Base-by-base conservation (phyloP, 768 basidiomycete genomes). In the Megacollybia marginata region DNA sequence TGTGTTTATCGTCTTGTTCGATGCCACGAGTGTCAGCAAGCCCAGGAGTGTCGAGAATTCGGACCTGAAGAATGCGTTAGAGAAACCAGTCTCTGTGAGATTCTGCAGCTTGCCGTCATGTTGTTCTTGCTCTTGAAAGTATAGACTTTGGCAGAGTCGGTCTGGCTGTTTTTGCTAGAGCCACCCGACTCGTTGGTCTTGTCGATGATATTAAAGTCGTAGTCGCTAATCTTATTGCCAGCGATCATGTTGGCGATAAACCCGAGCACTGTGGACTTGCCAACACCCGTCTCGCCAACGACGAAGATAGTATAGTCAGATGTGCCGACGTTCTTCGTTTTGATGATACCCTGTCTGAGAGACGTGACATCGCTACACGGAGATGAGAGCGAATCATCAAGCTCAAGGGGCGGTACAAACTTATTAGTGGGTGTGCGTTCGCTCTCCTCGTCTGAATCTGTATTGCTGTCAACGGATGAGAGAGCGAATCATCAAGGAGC, bases 31-130 rank as follows among this genome's bases (percentile, higher is more conserved):
- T 64, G 46, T 65, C 63, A 7, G 55, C 57, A 18, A 65, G 55
- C 10, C 63, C 63, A 34, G 63, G 63, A 11, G 63, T 65, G 50
- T 65, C 63, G 15, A 64, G 57, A 48, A 64, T 52, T 23, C 48
- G 49, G 20, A 62, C 33, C 15, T 33, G 47, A n/a, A n/a, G n/a
- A n/a, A n/a, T n/a, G n/a, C n/a, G n/a, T n/a, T n/a, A n/a, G n/a
- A n/a, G n/a, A n/a, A n/a, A n/a, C n/a, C n/a, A n/a, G n/a, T n/a
- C n/a, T n/a, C n/a, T n/a, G n/a, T n/a, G n/a, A n/a, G n/a, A n/a
- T n/a, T n/a, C n/a, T n/a, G n/a, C n/a, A n/a, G n/a, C n/a, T n/a
- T n/a, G n/a, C n/a, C n/a, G n/a, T n/a, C 16, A 28, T 15, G 1
- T 51, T 54, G 19, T 57, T 54, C 32, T 36, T 32, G 36, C 51